Evolutionary conservation across 768 basidiomycete genomes (phyloP).

Genomic region (Galerina sulciceps): DNA sequence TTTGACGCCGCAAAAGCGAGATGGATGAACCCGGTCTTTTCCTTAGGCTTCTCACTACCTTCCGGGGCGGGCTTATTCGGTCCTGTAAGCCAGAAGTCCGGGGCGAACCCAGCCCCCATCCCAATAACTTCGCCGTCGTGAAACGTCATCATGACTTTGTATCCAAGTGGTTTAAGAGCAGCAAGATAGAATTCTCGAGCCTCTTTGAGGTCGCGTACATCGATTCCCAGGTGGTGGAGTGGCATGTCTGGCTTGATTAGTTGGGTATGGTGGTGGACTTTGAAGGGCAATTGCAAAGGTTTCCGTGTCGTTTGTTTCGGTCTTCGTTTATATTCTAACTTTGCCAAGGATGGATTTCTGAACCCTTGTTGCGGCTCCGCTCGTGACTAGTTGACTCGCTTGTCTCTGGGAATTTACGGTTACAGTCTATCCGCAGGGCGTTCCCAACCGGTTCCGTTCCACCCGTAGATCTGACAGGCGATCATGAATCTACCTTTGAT

Average conservation of each 20-base stretch:
- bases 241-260: slow-evolving; percentile 12
- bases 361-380: no score
- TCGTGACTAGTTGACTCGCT: no score
- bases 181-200: slow-evolving; percentile 22
- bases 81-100: slow-evolving; percentile 26
- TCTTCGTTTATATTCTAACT: no score
- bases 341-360: no score
- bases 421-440: no score
- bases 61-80: slow-evolving; percentile 1
- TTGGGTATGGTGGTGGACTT: no score
- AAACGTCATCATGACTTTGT: slow-evolving; percentile 18
- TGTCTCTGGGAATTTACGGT: no score
- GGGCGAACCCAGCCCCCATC: slow-evolving; percentile 15
- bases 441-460: no score
- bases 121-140: slow-evolving; percentile 24
- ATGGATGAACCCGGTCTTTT: slow-evolving; percentile 21
- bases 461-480: no score
- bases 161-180: slow-evolving; percentile 27
- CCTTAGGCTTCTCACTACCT: slow-evolving; percentile 3
- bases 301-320: no score
- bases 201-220: slow-evolving; percentile 15
- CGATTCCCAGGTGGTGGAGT: slow-evolving; percentile 20
- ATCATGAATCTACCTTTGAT: no score
- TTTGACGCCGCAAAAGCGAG: slow-evolving; percentile 27
- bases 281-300: no score